phyloP scores from a whole-genome alignment of 306 rosid species.

The Mimosa pudica region DNA sequence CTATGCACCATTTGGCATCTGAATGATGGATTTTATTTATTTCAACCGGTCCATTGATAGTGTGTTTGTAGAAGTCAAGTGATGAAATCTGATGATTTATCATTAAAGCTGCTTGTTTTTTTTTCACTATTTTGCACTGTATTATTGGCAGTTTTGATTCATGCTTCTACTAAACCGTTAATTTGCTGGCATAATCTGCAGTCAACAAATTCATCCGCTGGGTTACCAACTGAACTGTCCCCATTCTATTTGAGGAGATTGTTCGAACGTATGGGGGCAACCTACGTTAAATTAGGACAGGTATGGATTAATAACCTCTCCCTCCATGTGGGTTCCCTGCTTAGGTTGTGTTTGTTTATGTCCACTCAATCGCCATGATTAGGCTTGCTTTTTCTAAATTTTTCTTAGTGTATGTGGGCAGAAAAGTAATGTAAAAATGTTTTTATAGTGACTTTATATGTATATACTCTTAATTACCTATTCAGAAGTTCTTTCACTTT shows the following conservation, averaged over 20 bases:
- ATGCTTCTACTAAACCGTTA: slow-evolving; percentile 12
- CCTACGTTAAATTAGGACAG: slow-evolving; percentile 94
- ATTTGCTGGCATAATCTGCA: slow-evolving; percentile 42
- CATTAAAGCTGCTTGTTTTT: not conserved
- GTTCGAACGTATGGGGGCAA: slow-evolving; percentile 96
- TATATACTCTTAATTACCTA: not conserved
- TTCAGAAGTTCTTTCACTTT: slow-evolving; percentile 18
- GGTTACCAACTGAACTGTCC: slow-evolving; percentile 69
- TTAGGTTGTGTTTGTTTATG: not conserved
- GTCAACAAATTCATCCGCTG: slow-evolving; percentile 71
- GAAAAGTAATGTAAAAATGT: slow-evolving; percentile 1
- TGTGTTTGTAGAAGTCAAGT: not conserved
- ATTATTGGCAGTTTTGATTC: not conserved
- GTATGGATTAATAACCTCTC: slow-evolving; percentile 43
- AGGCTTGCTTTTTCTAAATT: slow-evolving; percentile 4
- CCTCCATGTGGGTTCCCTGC: not conserved
- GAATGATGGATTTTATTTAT: not conserved
- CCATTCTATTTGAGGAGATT: slow-evolving; percentile 82
- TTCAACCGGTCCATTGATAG: not conserved
- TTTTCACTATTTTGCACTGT: not conserved
- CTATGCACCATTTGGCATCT: not conserved
- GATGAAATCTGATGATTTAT: not conserved
- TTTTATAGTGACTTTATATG: slow-evolving; percentile 30
- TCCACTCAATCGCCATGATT: not conserved
- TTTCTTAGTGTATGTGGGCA: slow-evolving; percentile 1